Evolutionary conservation across 2,329 filamentous ascomycete genomes (phyloP), one percentile per base, ranked within the genome.

Genomic region (Hirsutella minnesotensis): DNA sequence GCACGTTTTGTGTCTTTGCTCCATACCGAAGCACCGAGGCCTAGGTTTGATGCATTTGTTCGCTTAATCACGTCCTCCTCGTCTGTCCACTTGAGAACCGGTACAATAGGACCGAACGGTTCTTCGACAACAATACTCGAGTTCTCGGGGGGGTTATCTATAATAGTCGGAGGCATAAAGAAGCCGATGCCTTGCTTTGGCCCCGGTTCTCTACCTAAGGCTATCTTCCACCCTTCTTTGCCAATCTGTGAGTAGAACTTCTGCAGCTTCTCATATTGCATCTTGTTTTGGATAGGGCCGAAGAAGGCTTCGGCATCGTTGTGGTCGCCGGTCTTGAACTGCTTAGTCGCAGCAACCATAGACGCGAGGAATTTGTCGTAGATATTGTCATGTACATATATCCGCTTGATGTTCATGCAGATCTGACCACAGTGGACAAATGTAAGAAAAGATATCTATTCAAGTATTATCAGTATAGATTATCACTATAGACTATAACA

Each of bases 381-480:
- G 36, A 79, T 68, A 3, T 61, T 63, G 47, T 75, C 68, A 52
- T 80, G 76, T 3, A 81, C 68, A 51, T 75, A 79, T 16, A 80
- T 56, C 1, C 75, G 63, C 56, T 79, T 79, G 59, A 77, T 63
- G 4, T 40, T 40, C n/a, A 51, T 43, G 39, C 51, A 45, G 20
- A 53, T 47, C 35, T 57, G 54, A 10, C 75, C 75, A 3, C 67
- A 66, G 59, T 77, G 24, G 7, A 27, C 24, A 27, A 27, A 27
- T 27, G 24, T 27, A 12, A 27, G 24, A 27, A 27, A 27, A 7
- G 24, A 7, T 7, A 27, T 27, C 24, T 27, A 12, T 27, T 27
- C 7, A 27, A 27, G 12, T 7, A 12, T 7, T 7, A 27, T 27
- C 24, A 27, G 7, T 27, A 27, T n/a, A n/a, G n/a, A n/a, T n/a